Conservation (phyloP, 306 rosid species). For the Corylus heterophylla region DNA sequence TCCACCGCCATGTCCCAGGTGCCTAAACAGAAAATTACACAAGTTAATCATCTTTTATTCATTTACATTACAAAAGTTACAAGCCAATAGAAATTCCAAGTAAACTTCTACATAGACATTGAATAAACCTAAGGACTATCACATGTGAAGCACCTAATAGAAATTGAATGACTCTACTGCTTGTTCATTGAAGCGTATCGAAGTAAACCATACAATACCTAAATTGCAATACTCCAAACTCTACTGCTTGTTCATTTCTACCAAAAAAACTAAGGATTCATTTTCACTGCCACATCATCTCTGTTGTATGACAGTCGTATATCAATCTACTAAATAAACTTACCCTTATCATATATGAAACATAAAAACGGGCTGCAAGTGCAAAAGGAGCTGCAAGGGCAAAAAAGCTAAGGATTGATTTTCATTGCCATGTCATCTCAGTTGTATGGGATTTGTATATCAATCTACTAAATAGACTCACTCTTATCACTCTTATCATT, state of each 20-base stretch:
- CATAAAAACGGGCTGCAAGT: not conserved
- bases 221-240: too few relatives aligned
- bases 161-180: not conserved
- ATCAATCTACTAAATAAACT: too few relatives aligned
- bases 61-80: not conserved
- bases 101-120: not conserved
- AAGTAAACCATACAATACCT: too few relatives aligned
- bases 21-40: constrained; percentile 33
- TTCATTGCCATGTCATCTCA: too few relatives aligned
- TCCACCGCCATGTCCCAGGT: constrained; percentile 71
- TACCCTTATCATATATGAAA: not conserved
- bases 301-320: too few relatives aligned
- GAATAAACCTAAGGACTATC: not conserved
- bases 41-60: not conserved
- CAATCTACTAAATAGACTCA: too few relatives aligned
- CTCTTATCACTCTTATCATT: too few relatives aligned
- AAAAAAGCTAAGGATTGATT: too few relatives aligned
- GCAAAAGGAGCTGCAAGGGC: not conserved
- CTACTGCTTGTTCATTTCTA: too few relatives aligned
- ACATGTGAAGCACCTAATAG: not conserved
- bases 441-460: too few relatives aligned
- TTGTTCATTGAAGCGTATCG: not conserved
- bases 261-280: too few relatives aligned
- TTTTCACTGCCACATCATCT: too few relatives aligned
- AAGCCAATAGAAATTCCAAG: not conserved